A percentile compares a stretch with the other conserved stretches of the same genome.
Conservation (phyloP, 306 rosid species). For the Sechiopsis laciniata region DNA sequence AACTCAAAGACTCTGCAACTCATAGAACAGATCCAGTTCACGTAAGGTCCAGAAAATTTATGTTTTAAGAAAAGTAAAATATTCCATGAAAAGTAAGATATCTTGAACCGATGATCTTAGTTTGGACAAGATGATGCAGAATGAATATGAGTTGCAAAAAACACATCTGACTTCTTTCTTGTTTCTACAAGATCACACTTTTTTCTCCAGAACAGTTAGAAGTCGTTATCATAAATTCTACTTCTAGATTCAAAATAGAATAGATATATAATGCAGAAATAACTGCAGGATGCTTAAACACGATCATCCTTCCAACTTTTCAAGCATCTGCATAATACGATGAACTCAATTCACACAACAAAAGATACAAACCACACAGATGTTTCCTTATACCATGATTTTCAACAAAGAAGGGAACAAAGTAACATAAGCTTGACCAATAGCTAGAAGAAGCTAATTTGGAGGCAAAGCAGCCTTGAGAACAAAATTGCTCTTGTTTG, state of each 20-base stretch:
- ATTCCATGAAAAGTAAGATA: neutral
- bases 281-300: constrained; percentile 2
- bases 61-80: neutral
- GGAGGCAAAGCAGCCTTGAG: neutral
- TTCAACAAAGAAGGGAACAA: neutral
- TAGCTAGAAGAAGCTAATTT: neutral
- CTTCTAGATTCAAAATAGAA: neutral
- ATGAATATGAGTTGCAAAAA: too few species aligned
- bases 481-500: neutral
- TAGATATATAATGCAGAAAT: neutral
- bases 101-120: neutral
- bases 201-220: neutral
- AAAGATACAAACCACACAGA: constrained; percentile 1
- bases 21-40: too few species aligned
- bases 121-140: too few species aligned
- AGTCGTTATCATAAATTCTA: neutral
- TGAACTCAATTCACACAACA: neutral
- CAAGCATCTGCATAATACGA: neutral
- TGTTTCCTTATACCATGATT: neutral
- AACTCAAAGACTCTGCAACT: too few species aligned
- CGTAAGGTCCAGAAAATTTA: too few species aligned
- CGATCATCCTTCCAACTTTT: neutral
- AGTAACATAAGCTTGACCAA: constrained; percentile 7
- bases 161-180: too few species aligned
- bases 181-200: neutral